Base-by-base conservation (phyloP, 345 rosid genomes). In the Raphanus sativus region DNA sequence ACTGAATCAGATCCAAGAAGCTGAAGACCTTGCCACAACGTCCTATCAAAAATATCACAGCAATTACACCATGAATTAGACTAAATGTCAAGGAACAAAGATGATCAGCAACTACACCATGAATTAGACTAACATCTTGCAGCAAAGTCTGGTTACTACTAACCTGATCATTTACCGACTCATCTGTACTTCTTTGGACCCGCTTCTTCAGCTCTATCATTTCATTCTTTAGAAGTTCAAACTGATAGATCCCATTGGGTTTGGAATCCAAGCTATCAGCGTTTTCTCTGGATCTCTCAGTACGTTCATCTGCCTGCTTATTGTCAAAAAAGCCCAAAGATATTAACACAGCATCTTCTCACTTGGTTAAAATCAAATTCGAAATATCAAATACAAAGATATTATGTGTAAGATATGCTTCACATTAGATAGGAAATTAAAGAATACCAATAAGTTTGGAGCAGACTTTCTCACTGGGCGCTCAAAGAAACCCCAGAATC, bases 161-260 rank as follows among this genome's bases (percentile, higher is more conserved):
- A 77, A 92, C 98, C 96, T 87, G n/a, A 91, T 80, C 89, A 75
- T 74, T 84, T 77, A 82, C 89, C n/a, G 91, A 84, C 65, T 86
- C 87, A 83, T 87, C 79, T 52, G 96, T 81, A 84, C 86, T 88
- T 81, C 80, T 86, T 80, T 87, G 21, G 21, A 21, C 21, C 21
- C 21, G 21, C 21, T 21, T 21, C 21, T 21, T 1, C 21, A 21
- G 21, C 21, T 21, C 21, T 21, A 21, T 21, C 21, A 21, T 21
- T 21, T 21, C 21, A 21, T 21, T 21, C 21, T 1, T 21, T 21
- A 21, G 21, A 21, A 21, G 21, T 21, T 21, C 21, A 21, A 21
- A 21, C 21, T 21, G 21, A 21, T 21, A 21, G 21, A 21, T 21
- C 21, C 21, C 21, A 21, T 21, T 21, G 21, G 21, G 21, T 21